These are phyloP conservation scores for Scalesia atractyloides DNA, from an alignment of 129 eudicot species.

Conservation along the genomic window DNA sequence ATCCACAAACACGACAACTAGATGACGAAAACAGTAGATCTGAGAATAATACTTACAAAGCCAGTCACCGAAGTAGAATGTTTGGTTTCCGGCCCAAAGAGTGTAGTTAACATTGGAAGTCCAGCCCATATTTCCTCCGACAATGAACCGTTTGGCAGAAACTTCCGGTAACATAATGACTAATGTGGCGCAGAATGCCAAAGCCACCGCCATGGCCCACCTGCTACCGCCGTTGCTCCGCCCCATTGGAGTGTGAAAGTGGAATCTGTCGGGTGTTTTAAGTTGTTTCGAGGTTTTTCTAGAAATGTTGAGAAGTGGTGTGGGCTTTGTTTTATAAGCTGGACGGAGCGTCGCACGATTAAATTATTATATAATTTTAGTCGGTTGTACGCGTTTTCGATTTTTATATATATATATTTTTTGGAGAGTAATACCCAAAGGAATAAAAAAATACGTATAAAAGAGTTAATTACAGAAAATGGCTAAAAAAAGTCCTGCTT, in stretches of 20 bases:
- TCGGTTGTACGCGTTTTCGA: constrained; percentile 10
- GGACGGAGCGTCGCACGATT: constrained; percentile 32
- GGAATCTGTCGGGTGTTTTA: neutral
- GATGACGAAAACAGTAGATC: constrained; percentile 16
- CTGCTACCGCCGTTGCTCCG: constrained; percentile 33
- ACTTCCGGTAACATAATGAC: constrained; percentile 59
- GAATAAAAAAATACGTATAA: too few species aligned
- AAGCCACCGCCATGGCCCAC: constrained; percentile 34
- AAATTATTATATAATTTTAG: too few species aligned
- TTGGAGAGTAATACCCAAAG: neutral
- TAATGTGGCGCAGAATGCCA: constrained; percentile 39
- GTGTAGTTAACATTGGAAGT: constrained; percentile 60
- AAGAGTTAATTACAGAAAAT: too few species aligned
- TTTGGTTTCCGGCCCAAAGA: constrained; percentile 64
- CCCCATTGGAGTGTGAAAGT: too few species aligned
- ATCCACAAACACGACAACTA: neutral
- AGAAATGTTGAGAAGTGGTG: constrained; percentile 9
- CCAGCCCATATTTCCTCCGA: constrained; percentile 73
- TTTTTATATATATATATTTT: neutral
- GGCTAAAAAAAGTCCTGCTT: too few species aligned
- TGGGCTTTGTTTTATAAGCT: constrained; percentile 22
- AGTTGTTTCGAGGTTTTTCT: constrained; percentile 7
- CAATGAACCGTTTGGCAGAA: constrained; percentile 49
- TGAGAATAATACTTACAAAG: constrained; percentile 52
- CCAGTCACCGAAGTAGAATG: constrained; percentile 79